A percentile compares a stretch with the other conserved stretches of the same genome.
Conservation (phyloP, 371 early-diverging fungal species). For the Mortierella sp. region DNA sequence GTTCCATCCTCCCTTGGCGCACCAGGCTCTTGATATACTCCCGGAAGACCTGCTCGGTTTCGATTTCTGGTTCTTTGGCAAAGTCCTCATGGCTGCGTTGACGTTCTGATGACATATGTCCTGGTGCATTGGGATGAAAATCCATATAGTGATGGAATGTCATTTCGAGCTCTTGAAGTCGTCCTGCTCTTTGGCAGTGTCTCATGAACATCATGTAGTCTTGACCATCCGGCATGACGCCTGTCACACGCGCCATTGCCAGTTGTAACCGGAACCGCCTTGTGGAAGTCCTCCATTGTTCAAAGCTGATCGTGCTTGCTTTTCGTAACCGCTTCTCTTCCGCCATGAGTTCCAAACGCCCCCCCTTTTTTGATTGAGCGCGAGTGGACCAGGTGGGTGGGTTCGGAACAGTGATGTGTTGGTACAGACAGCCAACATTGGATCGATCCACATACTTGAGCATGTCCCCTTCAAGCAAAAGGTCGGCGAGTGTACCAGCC, state of each 20-base stretch:
- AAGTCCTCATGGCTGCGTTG: constrained; percentile 1
- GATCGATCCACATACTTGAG: constrained; percentile 7
- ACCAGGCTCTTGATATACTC: constrained; percentile 39
- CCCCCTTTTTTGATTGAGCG: not conserved
- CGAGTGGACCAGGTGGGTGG: not conserved
- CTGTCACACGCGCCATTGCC: constrained; percentile 30
- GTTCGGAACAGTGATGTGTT: not conserved
- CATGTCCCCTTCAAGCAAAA: constrained; percentile 10
- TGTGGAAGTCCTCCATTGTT: constrained; percentile 32
- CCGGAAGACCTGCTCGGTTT: constrained; percentile 25
- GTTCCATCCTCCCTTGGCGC: constrained; percentile 33
- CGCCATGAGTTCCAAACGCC: not conserved
- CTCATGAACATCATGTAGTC: constrained; percentile 42
- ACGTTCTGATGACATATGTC: not conserved
- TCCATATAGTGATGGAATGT: constrained; percentile 41
- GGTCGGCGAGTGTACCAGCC: constrained; percentile 7
- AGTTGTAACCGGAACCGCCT: constrained; percentile 40
- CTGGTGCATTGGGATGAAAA: not conserved
- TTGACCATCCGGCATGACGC: constrained; percentile 11
- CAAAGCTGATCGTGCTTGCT: constrained; percentile 4
- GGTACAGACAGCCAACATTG: constrained; percentile 3
- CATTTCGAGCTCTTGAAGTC: constrained; percentile 30
- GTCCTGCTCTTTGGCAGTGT: constrained; percentile 20
- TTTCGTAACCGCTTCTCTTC: not conserved
- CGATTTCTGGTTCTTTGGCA: not conserved